Percentiles rank a stretch among this genome's conserved stretches.
Conservation (phyloP, 2,329 filamentous ascomycete species). For the Dactylellina sp. region DNA sequence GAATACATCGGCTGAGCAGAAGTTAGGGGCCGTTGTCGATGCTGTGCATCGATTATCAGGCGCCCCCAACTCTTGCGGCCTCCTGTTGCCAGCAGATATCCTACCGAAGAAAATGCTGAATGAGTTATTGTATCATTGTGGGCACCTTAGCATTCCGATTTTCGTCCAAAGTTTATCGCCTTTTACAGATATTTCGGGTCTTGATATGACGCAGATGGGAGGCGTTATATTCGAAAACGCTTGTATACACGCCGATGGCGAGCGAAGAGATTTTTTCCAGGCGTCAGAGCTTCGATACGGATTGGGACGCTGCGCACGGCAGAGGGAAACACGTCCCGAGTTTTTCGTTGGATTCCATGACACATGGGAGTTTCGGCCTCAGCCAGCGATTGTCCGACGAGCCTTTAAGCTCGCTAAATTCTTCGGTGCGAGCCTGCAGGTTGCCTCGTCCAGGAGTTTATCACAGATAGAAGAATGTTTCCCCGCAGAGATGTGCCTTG, state of each 20-base stretch:
- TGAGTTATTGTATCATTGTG: slow-evolving; percentile 49
- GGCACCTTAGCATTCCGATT: slow-evolving; percentile 32
- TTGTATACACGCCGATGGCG: slow-evolving; percentile 64
- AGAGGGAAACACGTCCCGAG: slow-evolving; percentile 62
- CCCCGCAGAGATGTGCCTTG: slow-evolving; percentile 57
- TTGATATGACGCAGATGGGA: slow-evolving; percentile 62
- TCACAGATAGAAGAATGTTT: slow-evolving; percentile 61
- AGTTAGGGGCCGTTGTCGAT: slow-evolving; percentile 47
- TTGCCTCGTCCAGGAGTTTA: slow-evolving; percentile 38
- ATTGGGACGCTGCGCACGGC: slow-evolving; percentile 61
- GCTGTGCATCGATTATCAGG: slow-evolving; percentile 49
- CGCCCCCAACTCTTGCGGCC: slow-evolving; percentile 39
- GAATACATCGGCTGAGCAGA: slow-evolving; percentile 40
- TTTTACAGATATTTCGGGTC: slow-evolving; percentile 48
- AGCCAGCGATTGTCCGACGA: slow-evolving; percentile 63
- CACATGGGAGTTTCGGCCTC: slow-evolving; percentile 62
- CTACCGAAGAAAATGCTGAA: slow-evolving; percentile 49
- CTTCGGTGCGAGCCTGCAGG: slow-evolving; percentile 62
- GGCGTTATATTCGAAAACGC: slow-evolving; percentile 66
- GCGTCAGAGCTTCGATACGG: slow-evolving; percentile 62
- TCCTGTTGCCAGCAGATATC: slow-evolving; percentile 41
- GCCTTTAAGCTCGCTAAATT: slow-evolving; percentile 63
- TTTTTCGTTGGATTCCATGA: slow-evolving; percentile 64
- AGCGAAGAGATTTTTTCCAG: slow-evolving; percentile 66
- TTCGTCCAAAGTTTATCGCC: slow-evolving; percentile 50